Percentiles rank a stretch among this genome's conserved stretches.
Conservation (phyloP, 2,329 filamentous ascomycete genomes). For the Verticillium albo-atrum region DNA sequence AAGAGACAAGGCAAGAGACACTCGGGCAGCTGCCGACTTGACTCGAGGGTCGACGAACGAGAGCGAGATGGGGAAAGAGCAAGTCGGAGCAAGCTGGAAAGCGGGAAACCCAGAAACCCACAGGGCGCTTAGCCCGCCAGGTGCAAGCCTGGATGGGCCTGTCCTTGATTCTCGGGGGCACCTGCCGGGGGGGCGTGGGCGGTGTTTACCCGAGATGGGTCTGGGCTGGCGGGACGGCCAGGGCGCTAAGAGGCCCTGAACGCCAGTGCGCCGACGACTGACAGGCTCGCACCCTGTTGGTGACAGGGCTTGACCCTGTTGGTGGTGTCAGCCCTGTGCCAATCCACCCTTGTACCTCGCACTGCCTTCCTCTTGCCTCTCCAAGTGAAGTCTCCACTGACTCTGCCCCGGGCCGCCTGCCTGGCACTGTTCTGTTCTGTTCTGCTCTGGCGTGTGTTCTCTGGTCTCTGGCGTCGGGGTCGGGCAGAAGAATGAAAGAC, state of each 20-base stretch:
- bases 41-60: neutral
- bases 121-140: neutral
- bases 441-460: no score
- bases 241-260: neutral
- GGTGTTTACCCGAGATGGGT: neutral
- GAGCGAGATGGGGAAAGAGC: neutral
- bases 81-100: neutral
- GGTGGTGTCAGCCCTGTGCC: neutral
- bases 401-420: no score
- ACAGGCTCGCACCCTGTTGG: neutral
- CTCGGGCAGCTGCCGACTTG: neutral
- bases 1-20: neutral
- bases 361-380: no score
- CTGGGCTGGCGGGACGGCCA: neutral
- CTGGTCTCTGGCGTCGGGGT: no score
- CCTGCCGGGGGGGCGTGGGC: neutral
- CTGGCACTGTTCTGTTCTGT: no score
- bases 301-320: neutral
- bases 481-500: neutral
- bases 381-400: no score
- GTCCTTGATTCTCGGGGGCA: neutral
- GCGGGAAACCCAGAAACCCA: neutral
- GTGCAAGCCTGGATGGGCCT: neutral
- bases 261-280: neutral
- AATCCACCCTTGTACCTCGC: neutral